These are phyloP conservation scores for Boletus tomentosulus DNA, from an alignment of 768 basidiomycete genomes.

Conservation along the genomic window DNA sequence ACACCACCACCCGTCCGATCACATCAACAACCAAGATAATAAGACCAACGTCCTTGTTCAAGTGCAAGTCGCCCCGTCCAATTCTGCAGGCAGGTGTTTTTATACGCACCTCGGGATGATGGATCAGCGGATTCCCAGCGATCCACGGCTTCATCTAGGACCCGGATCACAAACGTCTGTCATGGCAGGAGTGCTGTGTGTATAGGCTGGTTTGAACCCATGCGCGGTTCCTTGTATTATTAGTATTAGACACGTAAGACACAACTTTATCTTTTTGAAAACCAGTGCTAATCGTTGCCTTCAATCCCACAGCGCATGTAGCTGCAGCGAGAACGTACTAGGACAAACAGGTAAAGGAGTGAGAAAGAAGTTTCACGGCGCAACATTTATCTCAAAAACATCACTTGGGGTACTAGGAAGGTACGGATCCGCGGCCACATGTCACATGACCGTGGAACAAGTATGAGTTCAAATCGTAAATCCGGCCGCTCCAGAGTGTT, in stretches of 20 bases:
- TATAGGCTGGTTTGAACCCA: conserved; percentile 5
- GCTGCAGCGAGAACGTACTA: too few species aligned
- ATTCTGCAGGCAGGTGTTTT: conserved; percentile 24
- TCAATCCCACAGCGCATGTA: too few species aligned
- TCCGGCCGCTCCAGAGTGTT: too few species aligned
- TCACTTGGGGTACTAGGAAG: too few species aligned
- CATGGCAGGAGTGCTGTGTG: conserved; percentile 26
- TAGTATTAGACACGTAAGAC: background rate
- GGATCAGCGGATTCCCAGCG: conserved; percentile 14
- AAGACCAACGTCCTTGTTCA: conserved; percentile 21
- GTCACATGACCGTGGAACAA: too few species aligned
- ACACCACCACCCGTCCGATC: background rate
- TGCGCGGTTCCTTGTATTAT: background rate
- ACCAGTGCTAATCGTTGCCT: too few species aligned
- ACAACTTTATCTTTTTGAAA: too few species aligned
- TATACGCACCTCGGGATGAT: conserved; percentile 29
- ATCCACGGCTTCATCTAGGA: conserved; percentile 12
- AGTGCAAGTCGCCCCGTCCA: conserved; percentile 27
- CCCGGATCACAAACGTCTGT: conserved; percentile 16
- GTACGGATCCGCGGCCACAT: too few species aligned
- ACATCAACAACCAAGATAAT: background rate
- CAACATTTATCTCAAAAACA: too few species aligned
- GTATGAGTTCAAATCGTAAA: too few species aligned
- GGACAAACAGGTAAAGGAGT: too few species aligned
- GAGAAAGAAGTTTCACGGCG: too few species aligned